phyloP scores from a whole-genome alignment of 2,329 filamentous ascomycete genomes.

The Coleophoma cylindrospora region DNA sequence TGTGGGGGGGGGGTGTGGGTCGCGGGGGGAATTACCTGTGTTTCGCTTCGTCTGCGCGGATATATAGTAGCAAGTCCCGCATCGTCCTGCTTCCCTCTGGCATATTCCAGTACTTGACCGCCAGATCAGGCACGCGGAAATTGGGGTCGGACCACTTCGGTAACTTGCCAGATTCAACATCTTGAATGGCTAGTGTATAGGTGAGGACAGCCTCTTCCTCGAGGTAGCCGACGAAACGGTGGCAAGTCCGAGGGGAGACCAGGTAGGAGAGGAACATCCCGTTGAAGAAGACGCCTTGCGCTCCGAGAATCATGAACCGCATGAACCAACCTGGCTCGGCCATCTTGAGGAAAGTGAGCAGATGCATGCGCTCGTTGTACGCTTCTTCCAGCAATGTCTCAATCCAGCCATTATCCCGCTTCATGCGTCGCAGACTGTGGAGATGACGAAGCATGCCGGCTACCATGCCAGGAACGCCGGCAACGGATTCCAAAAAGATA shows the following conservation, averaged over 20 bases:
- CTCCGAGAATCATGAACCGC: slow-evolving; percentile 84
- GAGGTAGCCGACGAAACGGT: slow-evolving; percentile 94
- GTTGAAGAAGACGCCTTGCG: slow-evolving; percentile 97
- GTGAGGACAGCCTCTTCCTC: slow-evolving; percentile 97
- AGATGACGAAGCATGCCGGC: slow-evolving; percentile 91
- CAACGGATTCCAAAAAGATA: slow-evolving; percentile 91
- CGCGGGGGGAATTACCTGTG: too few relatives aligned
- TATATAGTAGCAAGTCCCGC: slow-evolving; percentile 81
- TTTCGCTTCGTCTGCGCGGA: slow-evolving; percentile 83
- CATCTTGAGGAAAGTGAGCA: slow-evolving; percentile 90
- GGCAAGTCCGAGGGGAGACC: slow-evolving; percentile 78
- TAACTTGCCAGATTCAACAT: slow-evolving; percentile 79
- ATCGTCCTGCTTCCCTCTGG: slow-evolving; percentile 78
- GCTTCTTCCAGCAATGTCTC: slow-evolving; percentile 86
- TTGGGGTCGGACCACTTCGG: slow-evolving; percentile 70
- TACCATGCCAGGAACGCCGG: slow-evolving; percentile 95
- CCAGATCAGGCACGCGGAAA: slow-evolving; percentile 80
- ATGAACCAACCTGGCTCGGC: slow-evolving; percentile 77
- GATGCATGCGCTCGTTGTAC: slow-evolving; percentile 92
- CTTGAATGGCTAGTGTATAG: slow-evolving; percentile 83
- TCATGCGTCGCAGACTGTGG: slow-evolving; percentile 76
- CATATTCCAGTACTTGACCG: slow-evolving; percentile 91
- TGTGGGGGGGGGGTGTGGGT: too few relatives aligned
- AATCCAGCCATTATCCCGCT: slow-evolving; percentile 95
- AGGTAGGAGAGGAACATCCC: slow-evolving; percentile 86